Conservation (phyloP, 2,329 filamentous ascomycete genomes). For the Botrytis cinerea region DNA sequence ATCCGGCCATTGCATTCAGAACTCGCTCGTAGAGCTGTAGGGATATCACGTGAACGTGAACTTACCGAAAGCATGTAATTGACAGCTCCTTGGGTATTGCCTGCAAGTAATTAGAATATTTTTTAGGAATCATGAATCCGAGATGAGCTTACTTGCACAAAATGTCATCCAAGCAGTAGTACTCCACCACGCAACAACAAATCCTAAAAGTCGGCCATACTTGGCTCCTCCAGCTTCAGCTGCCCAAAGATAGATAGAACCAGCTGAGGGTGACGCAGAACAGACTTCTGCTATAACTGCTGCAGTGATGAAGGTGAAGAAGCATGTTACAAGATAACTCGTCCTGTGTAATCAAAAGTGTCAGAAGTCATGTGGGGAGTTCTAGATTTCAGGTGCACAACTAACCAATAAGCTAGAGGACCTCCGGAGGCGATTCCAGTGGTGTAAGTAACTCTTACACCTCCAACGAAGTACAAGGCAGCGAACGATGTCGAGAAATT, state of each 20-base stretch:
- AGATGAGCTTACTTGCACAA: slow-evolving; percentile 22
- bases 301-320: slow-evolving; percentile 30
- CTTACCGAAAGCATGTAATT: slow-evolving; percentile 30
- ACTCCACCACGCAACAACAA: slow-evolving; percentile 29
- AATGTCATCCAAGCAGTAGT: slow-evolving; percentile 29
- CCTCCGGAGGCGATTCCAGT: slow-evolving; percentile 63
- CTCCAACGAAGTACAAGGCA: slow-evolving; percentile 62
- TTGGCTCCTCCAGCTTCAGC: slow-evolving; percentile 26
- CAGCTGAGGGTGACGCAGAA: slow-evolving; percentile 27
- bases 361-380: slow-evolving; percentile 1
- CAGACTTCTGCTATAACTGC: slow-evolving; percentile 29
- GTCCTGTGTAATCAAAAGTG: slow-evolving; percentile 47
- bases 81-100: slow-evolving; percentile 27
- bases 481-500: slow-evolving; percentile 62
- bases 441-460: slow-evolving; percentile 61
- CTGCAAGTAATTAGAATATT: slow-evolving; percentile 19
- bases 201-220: slow-evolving; percentile 27
- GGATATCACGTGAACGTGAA: slow-evolving; percentile 15
- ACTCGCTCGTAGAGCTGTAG: background rate
- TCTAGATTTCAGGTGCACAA: slow-evolving; percentile 10
- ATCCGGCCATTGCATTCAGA: background rate
- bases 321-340: slow-evolving; percentile 49
- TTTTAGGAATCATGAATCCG: background rate
- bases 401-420: slow-evolving; percentile 60
- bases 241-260: slow-evolving; percentile 30